These are phyloP conservation scores for Phytopythium aichiense DNA, from an alignment of 352 stramenopile genomes.

Conservation along the genomic window DNA sequence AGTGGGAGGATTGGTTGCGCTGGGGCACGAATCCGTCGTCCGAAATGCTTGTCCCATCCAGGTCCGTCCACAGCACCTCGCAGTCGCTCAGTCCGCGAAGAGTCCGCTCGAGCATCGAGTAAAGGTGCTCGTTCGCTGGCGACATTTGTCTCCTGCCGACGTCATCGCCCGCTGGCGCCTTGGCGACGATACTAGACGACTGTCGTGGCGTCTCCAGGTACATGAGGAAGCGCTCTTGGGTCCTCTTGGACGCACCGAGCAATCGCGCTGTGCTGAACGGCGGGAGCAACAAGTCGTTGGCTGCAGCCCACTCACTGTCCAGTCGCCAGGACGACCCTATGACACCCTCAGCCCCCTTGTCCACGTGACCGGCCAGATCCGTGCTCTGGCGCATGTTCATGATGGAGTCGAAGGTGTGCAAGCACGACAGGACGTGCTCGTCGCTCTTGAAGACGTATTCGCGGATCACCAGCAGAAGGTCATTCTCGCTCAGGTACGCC, in stretches of 20 bases:
- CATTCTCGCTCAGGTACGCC: slow-evolving; percentile 64
- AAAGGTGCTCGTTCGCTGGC: slow-evolving; percentile 73
- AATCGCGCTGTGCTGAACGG: slow-evolving; percentile 84
- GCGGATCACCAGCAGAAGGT: slow-evolving; percentile 69
- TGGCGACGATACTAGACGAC: slow-evolving; percentile 1
- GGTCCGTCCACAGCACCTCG: slow-evolving; percentile 84
- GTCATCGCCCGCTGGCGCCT: slow-evolving; percentile 4
- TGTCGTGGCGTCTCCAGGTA: slow-evolving; percentile 54
- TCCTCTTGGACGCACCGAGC: slow-evolving; percentile 54
- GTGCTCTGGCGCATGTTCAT: slow-evolving; percentile 52
- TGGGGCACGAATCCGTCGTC: neutral
- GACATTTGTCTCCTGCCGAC: slow-evolving; percentile 26
- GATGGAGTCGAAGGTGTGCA: slow-evolving; percentile 80
- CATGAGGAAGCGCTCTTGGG: slow-evolving; percentile 83
- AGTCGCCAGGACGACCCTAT: slow-evolving; percentile 51
- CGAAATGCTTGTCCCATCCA: slow-evolving; percentile 38
- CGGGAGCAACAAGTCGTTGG: slow-evolving; percentile 54
- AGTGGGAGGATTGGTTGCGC: slow-evolving; percentile 4
- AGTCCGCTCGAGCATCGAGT: slow-evolving; percentile 85
- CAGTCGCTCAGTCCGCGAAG: slow-evolving; percentile 75
- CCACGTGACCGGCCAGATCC: slow-evolving; percentile 32
- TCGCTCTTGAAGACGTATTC: slow-evolving; percentile 75
- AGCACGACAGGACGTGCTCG: slow-evolving; percentile 71
- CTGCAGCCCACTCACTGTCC: slow-evolving; percentile 37
- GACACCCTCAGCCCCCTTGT: slow-evolving; percentile 28